phyloP scores from a whole-genome alignment of 495 filamentous ascomycete genomes.

The Aspergillus wentii region DNA sequence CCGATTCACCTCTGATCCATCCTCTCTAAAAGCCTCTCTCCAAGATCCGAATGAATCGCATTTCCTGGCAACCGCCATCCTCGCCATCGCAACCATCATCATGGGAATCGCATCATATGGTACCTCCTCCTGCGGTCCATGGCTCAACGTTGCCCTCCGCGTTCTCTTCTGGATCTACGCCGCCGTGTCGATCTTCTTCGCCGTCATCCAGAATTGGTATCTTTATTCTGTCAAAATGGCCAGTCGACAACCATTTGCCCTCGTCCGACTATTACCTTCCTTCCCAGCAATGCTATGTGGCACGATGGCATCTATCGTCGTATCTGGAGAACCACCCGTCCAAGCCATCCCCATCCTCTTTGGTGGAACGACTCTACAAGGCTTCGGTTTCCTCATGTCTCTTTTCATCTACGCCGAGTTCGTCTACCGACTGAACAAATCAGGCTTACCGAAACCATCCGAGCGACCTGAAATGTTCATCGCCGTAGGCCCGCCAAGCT shows the following conservation, averaged over 20 bases:
- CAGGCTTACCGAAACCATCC: slow-evolving; percentile 38
- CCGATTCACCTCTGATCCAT: slow-evolving; percentile 42
- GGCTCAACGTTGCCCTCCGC: slow-evolving; percentile 10
- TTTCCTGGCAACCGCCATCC: slow-evolving; percentile 24
- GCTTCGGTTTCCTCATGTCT: slow-evolving; percentile 23
- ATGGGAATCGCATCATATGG: slow-evolving; percentile 12
- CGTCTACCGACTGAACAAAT: slow-evolving; percentile 41
- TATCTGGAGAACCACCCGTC: slow-evolving; percentile 10
- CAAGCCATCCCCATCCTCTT: slow-evolving; percentile 21
- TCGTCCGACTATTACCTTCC: slow-evolving; percentile 12
- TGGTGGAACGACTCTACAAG: slow-evolving; percentile 22
- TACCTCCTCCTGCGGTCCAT: slow-evolving; percentile 8
- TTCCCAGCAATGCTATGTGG: slow-evolving; percentile 25
- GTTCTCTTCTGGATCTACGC: slow-evolving; percentile 32
- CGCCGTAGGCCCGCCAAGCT: slow-evolving; percentile 54
- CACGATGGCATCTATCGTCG: slow-evolving; percentile 20
- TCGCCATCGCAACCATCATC: slow-evolving; percentile 17
- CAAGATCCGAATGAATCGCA: slow-evolving; percentile 51
- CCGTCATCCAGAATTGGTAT: slow-evolving; percentile 10
- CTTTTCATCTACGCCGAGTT: slow-evolving; percentile 31
- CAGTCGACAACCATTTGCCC: slow-evolving; percentile 5
- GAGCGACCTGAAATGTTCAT: slow-evolving; percentile 56
- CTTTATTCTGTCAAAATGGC: slow-evolving; percentile 7
- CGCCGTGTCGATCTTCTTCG: slow-evolving; percentile 10
- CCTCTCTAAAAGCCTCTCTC: slow-evolving; percentile 44